A percentile compares a stretch with the other conserved stretches of the same genome.
phyloP scores from a whole-genome alignment of 1,139 yeast species.

The Casaregolazyma suthepensis region DNA sequence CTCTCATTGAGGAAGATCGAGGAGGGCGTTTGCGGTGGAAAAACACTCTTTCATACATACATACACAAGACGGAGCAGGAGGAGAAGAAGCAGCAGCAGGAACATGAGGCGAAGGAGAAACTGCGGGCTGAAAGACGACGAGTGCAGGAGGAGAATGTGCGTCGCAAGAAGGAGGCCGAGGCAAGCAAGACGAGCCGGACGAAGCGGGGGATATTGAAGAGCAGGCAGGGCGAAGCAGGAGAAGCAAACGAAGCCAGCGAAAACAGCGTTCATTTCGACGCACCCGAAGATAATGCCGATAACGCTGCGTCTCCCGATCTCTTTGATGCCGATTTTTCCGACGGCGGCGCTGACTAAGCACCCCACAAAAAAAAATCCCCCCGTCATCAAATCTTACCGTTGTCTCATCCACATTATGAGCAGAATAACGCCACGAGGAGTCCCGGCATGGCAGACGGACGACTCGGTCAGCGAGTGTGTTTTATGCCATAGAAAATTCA shows the following conservation, averaged over 20 bases:
- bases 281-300: background rate
- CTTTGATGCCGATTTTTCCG: background rate
- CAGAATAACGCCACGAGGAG: slow-evolving; percentile 23
- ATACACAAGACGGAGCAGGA: slow-evolving; percentile 60
- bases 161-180: slow-evolving; percentile 67
- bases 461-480: slow-evolving; percentile 52
- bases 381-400: background rate
- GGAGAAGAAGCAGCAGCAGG: slow-evolving; percentile 54
- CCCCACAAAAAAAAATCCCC: background rate
- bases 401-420: slow-evolving; percentile 1
- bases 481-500: slow-evolving; percentile 52
- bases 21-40: slow-evolving; percentile 84
- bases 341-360: background rate
- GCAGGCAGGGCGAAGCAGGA: slow-evolving; percentile 23
- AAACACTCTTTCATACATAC: slow-evolving; percentile 74
- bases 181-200: slow-evolving; percentile 55
- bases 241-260: slow-evolving; percentile 32
- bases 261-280: slow-evolving; percentile 33
- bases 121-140: slow-evolving; percentile 68
- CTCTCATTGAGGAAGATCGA: slow-evolving; percentile 78
- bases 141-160: slow-evolving; percentile 73
- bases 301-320: background rate
- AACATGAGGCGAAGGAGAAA: slow-evolving; percentile 56
- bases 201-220: slow-evolving; percentile 54
- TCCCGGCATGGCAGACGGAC: slow-evolving; percentile 78